phyloP scores from a whole-genome alignment of 768 basidiomycete genomes.

The Macrolepiota dolichaula region DNA sequence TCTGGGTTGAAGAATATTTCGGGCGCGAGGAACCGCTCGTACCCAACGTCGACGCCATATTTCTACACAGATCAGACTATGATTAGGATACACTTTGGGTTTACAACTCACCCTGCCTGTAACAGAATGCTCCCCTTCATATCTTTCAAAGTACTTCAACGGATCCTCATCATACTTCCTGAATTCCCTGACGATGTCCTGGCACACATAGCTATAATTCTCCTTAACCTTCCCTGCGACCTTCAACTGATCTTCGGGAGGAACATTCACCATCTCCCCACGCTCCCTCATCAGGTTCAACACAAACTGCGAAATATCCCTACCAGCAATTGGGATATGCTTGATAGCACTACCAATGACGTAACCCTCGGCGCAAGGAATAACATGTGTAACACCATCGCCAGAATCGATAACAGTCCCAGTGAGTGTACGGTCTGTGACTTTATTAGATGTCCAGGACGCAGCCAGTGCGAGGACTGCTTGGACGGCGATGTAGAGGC shows the following conservation, averaged over 20 bases:
- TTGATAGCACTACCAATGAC: constrained; percentile 99
- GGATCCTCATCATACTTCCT: constrained; percentile 97
- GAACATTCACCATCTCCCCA: constrained; percentile 86
- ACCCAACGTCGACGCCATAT: constrained; percentile 93
- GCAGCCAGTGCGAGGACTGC: constrained; percentile 98
- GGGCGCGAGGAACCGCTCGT: constrained; percentile 97
- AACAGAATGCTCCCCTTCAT: constrained; percentile 89
- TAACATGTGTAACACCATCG: constrained; percentile 99
- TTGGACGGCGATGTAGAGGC: constrained; percentile 97
- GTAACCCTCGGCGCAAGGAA: constrained; percentile 94
- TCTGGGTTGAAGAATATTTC: constrained; percentile 99
- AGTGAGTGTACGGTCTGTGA: constrained; percentile 86
- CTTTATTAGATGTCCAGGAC: constrained; percentile 91
- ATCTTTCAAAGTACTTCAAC: constrained; percentile 91
- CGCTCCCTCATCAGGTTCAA: constrained; percentile 94
- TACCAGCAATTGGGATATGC: constrained; percentile 97
- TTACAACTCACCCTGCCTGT: constrained; percentile 71
- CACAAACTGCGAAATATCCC: constrained; percentile 96
- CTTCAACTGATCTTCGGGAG: constrained; percentile 91
- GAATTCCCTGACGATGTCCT: constrained; percentile 98
- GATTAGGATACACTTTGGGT: neutral
- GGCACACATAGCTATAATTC: constrained; percentile 97
- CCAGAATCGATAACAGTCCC: constrained; percentile 99
- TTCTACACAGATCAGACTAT: constrained; percentile 47
- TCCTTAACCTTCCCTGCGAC: constrained; percentile 96